A percentile compares a stretch with the other conserved stretches of the same genome.
phyloP scores from a whole-genome alignment of 108 stramenopile species.

The Schizochytrium sp. region DNA sequence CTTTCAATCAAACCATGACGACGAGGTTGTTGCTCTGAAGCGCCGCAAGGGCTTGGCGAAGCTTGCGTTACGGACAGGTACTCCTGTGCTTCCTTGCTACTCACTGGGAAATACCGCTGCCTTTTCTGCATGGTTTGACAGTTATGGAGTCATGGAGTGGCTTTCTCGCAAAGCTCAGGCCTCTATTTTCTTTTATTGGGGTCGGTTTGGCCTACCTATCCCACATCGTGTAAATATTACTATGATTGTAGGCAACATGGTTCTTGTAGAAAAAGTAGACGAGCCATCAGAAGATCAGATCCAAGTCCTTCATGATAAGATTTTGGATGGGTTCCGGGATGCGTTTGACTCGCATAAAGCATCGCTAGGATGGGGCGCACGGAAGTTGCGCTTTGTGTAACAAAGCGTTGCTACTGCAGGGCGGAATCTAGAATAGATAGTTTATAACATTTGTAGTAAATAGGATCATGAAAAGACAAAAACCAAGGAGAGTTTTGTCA shows the following conservation, averaged over 20 bases:
- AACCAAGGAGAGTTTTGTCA: no score
- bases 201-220: conserved; percentile 55
- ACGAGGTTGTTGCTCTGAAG: conserved; percentile 60
- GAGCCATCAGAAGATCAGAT: conserved; percentile 44
- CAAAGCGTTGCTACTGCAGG: no score
- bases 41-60: conserved; percentile 44
- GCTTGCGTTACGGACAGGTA: conserved; percentile 49
- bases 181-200: conserved; percentile 57
- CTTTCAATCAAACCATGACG: conserved; percentile 24
- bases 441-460: no score
- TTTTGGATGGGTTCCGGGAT: not conserved
- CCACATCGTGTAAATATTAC: conserved; percentile 54
- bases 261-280: conserved; percentile 39
- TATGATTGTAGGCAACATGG: conserved; percentile 26
- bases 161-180: conserved; percentile 53
- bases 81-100: conserved; percentile 32
- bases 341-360: conserved; percentile 60
- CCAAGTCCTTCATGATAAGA: conserved; percentile 29
- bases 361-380: conserved; percentile 43
- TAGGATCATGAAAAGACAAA: no score
- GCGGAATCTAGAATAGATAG: no score
- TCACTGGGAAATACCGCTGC: conserved; percentile 52
- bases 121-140: conserved; percentile 49
- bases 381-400: conserved; percentile 53
- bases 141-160: conserved; percentile 60